Evolutionary conservation across 805 yeast species (phyloP).

Genomic region (Sungouiozyma ichnusensis): DNA sequence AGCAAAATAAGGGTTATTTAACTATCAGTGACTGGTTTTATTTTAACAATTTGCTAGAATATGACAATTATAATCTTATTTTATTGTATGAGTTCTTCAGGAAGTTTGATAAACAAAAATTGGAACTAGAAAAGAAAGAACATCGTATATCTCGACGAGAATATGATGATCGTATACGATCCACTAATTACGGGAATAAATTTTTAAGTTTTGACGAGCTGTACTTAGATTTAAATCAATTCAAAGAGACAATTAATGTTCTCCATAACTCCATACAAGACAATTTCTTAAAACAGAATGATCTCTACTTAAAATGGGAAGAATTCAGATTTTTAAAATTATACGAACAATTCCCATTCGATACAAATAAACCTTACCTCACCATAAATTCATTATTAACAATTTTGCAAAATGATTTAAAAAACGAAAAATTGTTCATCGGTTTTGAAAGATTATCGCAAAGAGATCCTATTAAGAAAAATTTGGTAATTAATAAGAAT

Average conservation of each 20-base stretch:
- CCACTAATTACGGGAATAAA: slow-evolving; percentile 31
- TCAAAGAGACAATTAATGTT: slow-evolving; percentile 26
- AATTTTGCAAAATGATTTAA: slow-evolving; percentile 33
- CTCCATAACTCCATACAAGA: slow-evolving; percentile 26
- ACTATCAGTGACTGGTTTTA: slow-evolving; percentile 61
- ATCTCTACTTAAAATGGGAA: slow-evolving; percentile 29
- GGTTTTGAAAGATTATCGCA: slow-evolving; percentile 26
- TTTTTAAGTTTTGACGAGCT: slow-evolving; percentile 32
- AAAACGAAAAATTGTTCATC: slow-evolving; percentile 27
- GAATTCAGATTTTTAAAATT: slow-evolving; percentile 21
- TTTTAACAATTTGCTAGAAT: slow-evolving; percentile 48
- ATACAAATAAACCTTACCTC: slow-evolving; percentile 18
- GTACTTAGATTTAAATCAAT: slow-evolving; percentile 21
- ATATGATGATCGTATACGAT: slow-evolving; percentile 9
- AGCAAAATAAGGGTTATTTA: slow-evolving; percentile 55
- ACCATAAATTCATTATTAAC: slow-evolving; percentile 33
- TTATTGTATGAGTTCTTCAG: slow-evolving; percentile 45
- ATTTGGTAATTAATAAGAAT: slow-evolving; percentile 28
- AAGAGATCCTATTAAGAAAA: slow-evolving; percentile 21
- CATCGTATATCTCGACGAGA: background rate
- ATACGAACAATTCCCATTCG: slow-evolving; percentile 19
- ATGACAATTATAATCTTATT: slow-evolving; percentile 39
- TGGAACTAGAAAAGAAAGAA: slow-evolving; percentile 4
- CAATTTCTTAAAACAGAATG: slow-evolving; percentile 19
- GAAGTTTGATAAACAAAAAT: slow-evolving; percentile 32